Evolutionary conservation across 306 rosid genomes (phyloP), one percentile per base, ranked within the genome.

Genomic region (Herpetospermum pedunculosum): DNA sequence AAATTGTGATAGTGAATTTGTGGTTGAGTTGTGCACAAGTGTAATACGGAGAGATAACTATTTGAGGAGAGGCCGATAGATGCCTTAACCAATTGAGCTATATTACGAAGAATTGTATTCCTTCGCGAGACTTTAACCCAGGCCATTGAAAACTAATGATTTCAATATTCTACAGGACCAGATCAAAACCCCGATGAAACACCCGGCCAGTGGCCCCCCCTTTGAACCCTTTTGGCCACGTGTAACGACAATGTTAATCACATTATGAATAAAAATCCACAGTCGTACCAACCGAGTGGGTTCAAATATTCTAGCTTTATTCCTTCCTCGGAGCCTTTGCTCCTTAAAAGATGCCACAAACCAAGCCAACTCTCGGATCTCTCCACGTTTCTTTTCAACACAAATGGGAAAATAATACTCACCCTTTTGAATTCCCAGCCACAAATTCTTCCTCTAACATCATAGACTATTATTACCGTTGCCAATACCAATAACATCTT

Each of bases 211-310:
- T 59, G 67, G 67, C 25, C 12, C 4, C 25, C 12, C 4, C 13
- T 6, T 16, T 19, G 16, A 37, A 19, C 19, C 71, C n/a, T 64
- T 21, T 23, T 2, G 77, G 80, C 82, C 64, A 85, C 74, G 81
- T 67, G 76, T 78, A 84, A 81, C 83, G 84, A 85, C 83, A 86
- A 70, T 65, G 84, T 6, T 54, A 75, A 55, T 68, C 82, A 74
- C 86, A 85, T 85, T 71, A 85, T 77, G 55, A 32, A 30, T 3
- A 86, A 44, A 2, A 14, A 74, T 52, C 80, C 81, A 78, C 86
- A 84, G 89, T 91, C 88, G 92, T 80, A 70, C 41, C 70, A 26
- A 82, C 57, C 72, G 76, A 57, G 70, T 79, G 79, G 75, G 76
- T 84, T 85, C 86, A 80, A 84, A 73, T 62, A 14, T 70, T 34